A percentile compares a stretch with the other conserved stretches of the same genome.
These are phyloP conservation scores for Pholiota conissans DNA, from an alignment of 768 basidiomycete genomes.

Conservation along the genomic window DNA sequence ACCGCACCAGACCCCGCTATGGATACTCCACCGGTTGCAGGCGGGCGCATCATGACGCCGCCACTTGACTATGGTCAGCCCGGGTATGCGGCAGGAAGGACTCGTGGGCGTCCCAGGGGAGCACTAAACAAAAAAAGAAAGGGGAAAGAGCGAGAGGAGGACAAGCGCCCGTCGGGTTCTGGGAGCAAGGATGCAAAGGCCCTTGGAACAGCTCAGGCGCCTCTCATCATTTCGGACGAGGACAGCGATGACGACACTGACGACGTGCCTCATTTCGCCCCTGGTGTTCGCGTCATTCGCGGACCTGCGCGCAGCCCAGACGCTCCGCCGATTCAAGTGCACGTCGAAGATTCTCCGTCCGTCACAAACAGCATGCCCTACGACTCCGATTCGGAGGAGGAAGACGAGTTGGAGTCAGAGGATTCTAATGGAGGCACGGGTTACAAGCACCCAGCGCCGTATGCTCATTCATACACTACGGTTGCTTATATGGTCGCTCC, in stretches of 20 bases:
- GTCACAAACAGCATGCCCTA: background rate
- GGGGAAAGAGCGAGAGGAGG: too few relatives aligned
- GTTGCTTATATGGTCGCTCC: too few relatives aligned
- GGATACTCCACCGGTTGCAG: background rate
- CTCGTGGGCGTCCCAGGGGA: background rate
- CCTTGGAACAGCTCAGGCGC: background rate
- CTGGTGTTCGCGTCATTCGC: background rate
- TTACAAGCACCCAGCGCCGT: background rate
- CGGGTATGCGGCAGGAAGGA: background rate
- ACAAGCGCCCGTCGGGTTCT: too few relatives aligned
- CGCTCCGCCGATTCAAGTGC: background rate
- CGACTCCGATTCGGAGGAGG: background rate
- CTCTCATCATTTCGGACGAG: background rate
- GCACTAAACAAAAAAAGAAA: background rate
- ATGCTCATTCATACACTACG: background rate
- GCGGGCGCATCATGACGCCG: background rate
- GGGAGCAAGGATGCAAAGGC: too few relatives aligned
- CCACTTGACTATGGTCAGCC: background rate
- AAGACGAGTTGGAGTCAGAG: background rate
- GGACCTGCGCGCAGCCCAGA: background rate
- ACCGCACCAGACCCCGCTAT: background rate
- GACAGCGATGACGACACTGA: background rate
- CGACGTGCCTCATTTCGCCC: background rate
- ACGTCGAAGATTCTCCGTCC: background rate
- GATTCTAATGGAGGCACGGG: background rate